Evolutionary conservation across 352 stramenopile species (phyloP).

Genomic region (Pythium pyrilobum): DNA sequence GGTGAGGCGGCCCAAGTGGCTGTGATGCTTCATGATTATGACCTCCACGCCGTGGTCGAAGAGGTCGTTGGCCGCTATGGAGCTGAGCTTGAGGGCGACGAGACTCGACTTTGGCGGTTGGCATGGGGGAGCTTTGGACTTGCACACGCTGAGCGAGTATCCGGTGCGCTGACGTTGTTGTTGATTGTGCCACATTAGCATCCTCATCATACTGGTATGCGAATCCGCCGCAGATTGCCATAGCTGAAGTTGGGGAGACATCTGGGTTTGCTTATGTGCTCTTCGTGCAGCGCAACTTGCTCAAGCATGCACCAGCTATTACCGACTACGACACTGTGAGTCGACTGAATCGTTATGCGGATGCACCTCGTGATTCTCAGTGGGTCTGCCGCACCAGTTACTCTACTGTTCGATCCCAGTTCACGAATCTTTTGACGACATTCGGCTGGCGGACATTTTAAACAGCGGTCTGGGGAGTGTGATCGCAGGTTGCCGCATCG

Average conservation of each 20-base stretch:
- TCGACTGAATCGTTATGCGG: too few species aligned
- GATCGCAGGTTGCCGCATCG: conserved; percentile 4
- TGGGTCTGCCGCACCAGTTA: too few species aligned
- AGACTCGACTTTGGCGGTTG: conserved; percentile 10
- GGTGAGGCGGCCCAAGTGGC: background rate
- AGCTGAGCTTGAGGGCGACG: background rate
- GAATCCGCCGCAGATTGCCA: background rate
- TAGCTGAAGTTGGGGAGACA: background rate
- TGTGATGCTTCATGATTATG: conserved; percentile 1
- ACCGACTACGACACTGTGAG: conserved; percentile 7
- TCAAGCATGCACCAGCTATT: background rate
- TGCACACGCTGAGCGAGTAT: too few species aligned
- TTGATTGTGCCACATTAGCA: too few species aligned
- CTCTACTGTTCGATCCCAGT: background rate
- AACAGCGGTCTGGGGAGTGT: conserved; percentile 5
- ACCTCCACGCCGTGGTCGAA: background rate
- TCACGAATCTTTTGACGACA: background rate
- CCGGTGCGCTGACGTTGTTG: too few species aligned
- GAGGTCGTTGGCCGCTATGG: background rate
- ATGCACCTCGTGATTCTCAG: too few species aligned
- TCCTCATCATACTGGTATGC: background rate
- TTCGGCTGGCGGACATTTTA: conserved; percentile 15
- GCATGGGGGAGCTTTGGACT: background rate
- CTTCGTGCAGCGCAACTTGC: conserved; percentile 1
- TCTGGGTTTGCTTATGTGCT: background rate